Base-by-base conservation (phyloP, 441 rosid species). In the Erysimum pusillum region DNA sequence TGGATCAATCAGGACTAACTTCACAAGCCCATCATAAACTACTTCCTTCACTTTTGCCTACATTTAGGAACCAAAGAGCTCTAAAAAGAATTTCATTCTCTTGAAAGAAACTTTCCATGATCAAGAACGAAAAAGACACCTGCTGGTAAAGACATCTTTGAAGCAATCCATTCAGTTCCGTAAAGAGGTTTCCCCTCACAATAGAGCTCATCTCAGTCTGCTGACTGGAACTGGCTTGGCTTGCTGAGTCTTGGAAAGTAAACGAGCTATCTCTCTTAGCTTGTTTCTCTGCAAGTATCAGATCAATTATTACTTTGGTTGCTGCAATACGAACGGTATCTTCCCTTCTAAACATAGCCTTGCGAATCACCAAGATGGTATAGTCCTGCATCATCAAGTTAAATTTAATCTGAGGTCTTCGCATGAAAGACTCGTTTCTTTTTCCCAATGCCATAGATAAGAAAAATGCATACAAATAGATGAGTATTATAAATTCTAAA, bases 171-270 rank as follows among this genome's bases (percentile, higher is more conserved):
- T 87, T 84, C 80, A 91, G 76, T 77, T 89, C 92, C 45, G 79
- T 90, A 59, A 88, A 91, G 75, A 93, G 91, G 83, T 74, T 77
- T 65, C 83, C 87, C 20, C 80, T 81, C 44, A 60, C 63, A 66
- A 73, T 69, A 67, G 81, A 49, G 69, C 83, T 83, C 45, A 80
- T 79, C 75, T 85, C 89, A 74, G 85, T 85, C 67, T 89, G 91
- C 85, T 91, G 98, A 82, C 97, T 93, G 86, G 88, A 70, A 75
- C 97, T 88, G 74, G 97, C 92, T 85, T 91, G 95, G 85, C 93
- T 93, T 76, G 92, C 87, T 38, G 98, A 88, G 79, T 93, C 97
- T 85, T 87, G 91, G 71, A 84, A 76, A 73, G 86, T 79, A 79
- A 89, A 74, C 49, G 71, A 76, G 71, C 83, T 76, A 63, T 81